A percentile compares a stretch with the other conserved stretches of the same genome.
Evolutionary conservation across 495 filamentous ascomycete genomes (phyloP).

Genomic region (Venustampulla echinocandica): DNA sequence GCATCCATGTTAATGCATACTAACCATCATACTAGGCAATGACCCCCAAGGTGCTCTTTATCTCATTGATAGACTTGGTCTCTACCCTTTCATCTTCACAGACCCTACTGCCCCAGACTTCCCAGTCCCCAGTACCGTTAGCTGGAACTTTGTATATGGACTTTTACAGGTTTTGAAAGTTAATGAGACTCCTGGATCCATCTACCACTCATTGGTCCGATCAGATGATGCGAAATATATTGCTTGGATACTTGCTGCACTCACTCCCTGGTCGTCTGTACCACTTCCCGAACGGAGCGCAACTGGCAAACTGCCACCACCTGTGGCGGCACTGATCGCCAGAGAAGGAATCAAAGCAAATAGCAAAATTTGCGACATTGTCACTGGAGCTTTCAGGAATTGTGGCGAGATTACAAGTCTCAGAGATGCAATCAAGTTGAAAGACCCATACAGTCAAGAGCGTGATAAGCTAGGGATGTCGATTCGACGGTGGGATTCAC

Average conservation of each 20-base stretch:
- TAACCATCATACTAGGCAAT: constrained; percentile 40
- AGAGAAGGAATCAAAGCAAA: constrained; percentile 72
- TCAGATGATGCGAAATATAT: constrained; percentile 52
- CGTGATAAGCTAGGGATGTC: constrained; percentile 57
- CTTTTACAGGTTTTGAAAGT: constrained; percentile 35
- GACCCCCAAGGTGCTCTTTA: constrained; percentile 59
- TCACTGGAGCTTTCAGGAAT: constrained; percentile 55
- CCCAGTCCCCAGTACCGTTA: constrained; percentile 28
- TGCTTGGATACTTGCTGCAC: constrained; percentile 66
- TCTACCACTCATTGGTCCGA: constrained; percentile 47
- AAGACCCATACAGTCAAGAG: constrained; percentile 26
- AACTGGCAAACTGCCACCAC: constrained; percentile 39
- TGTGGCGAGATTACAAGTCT: constrained; percentile 48
- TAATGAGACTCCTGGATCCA: constrained; percentile 39
- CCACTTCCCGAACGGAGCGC: constrained; percentile 28
- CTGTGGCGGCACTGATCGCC: constrained; percentile 47
- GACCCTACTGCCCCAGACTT: constrained; percentile 41
- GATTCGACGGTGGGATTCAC: constrained; percentile 64
- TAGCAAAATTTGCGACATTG: constrained; percentile 58
- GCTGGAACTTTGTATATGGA: constrained; percentile 45
- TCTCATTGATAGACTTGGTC: constrained; percentile 62
- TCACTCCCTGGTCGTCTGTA: constrained; percentile 66
- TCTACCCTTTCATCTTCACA: constrained; percentile 78
- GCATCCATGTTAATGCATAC: constrained; percentile 1
- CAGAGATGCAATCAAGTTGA: constrained; percentile 40